Evolutionary conservation across 2,329 filamentous ascomycete species (phyloP), one percentile per base, ranked within the genome.

Genomic region (Phyllosticta citriasiana): DNA sequence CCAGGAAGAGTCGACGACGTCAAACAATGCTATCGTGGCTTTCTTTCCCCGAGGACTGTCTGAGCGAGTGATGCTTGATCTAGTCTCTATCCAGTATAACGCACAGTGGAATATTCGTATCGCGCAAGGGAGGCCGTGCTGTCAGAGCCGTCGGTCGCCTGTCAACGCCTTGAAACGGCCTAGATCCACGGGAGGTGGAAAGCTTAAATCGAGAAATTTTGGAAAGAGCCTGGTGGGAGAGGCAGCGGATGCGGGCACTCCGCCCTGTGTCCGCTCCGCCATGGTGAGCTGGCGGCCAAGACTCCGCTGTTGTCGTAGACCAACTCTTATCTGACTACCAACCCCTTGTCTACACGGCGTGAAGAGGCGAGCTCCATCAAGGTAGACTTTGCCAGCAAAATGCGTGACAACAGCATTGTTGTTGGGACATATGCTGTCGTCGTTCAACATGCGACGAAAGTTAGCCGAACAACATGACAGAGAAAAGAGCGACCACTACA

Each of bases 401-500:
- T 22, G 19, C 19, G 19, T 2, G 19, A 22, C 19, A 22, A 22
- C 19, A 22, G 19, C 19, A 1, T 22, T 7, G 10, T 47, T 5
- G 2, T 47, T 3, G 3, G 14, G 1, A 47, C 1, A n/a, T 47
- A 14, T 14, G 16, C 40, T n/a, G 6, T n/a, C 16, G 4, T 47
- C 40, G 40, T 47, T 47, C 40, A 47, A 47, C 6, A 16, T 22
- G 1, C 19, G 19, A 22, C 19, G 19, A 24, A n/a, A 8, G 12
- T 8, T 4, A 7, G 1, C 25, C 16, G 9, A 30, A 6, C 58
- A 22, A 55, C 16, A 60, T 60, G 58, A 24, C 57, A 6, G 3
- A 30, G 27, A 8, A 7, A 8, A 30, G 9, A 33, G 26, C 40
- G 53, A 60, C 19, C 16, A 60, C 69, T 73, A 69, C 61, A 68